Evolutionary conservation across 2,329 filamentous ascomycete species (phyloP), one percentile per base, ranked within the genome.

Genomic region (Pseudogymnoascus verrucosus): DNA sequence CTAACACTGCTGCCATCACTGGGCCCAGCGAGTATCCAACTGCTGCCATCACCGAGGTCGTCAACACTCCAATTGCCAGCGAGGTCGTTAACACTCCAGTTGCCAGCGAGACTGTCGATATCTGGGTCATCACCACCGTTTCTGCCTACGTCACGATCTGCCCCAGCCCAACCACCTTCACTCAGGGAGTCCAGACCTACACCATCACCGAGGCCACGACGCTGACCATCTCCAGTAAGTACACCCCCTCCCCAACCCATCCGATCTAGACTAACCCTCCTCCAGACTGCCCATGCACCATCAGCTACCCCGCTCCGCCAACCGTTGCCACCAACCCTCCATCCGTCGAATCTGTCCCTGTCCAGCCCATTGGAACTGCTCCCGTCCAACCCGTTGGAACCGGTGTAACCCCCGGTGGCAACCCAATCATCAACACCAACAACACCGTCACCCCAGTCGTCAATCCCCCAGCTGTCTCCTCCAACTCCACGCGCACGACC

Each of bases 111-210:
- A 14, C 26, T 16, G 51, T 57, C 28, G 51, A 57, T 34, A 19
- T 14, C 51, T 57, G 51, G 51, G 5, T 57, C 11, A 63, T 65
- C 14, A 51, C 64, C 21, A 65, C 64, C 7, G 73, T 82, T 62
- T 80, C 78, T 54, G 69, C 73, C 26, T 78, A 75, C 72, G 79
- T 76, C 68, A 84, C 81, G 63, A 80, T 75, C 75, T 83, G 82
- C 77, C 79, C 81, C 3, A 70, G 70, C 64, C 71, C 80, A 37
- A 82, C 81, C 61, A 74, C 74, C 28, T 68, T 82, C 66, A 75
- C 75, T 39, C 72, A 78, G 68, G 74, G 74, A 64, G 72, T 70
- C 65, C 70, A 76, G 63, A 82, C 80, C 67, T 79, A 79, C 74
- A 78, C 76, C 61, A 76, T 83, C 67, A 77, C 77, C 64, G 73